Evolutionary conservation across 176 grass and related monocot genomes (phyloP), one percentile per base, ranked within the genome.

Genomic region (Paspalum vaginatum): DNA sequence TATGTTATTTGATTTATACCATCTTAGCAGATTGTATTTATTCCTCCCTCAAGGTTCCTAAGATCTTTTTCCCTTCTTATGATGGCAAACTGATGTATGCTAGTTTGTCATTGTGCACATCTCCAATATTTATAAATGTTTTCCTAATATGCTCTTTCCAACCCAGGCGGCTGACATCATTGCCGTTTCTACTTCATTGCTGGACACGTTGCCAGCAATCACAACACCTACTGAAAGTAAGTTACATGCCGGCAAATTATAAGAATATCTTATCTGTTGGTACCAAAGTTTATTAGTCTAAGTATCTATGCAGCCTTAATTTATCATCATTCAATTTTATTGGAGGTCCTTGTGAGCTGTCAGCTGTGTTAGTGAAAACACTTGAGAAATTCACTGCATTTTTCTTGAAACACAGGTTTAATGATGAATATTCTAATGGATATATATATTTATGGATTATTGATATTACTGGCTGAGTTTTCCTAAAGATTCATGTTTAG

Each of bases 91-190:
- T 61, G 44, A 60, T 70, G 39, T 37, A 17, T 67, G 25, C 45
- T 86, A 16, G 11, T 60, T 58, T 49, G 25, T 65, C 46, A 22
- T 67, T 78, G 21, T 88, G 12, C 51, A 84, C 45, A 84, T 26
- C 17, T 85, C 41, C 69, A 82, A 39, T 83, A 10, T 11, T 68
- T 70, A 48, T 76, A 68, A 82, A 5, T 70, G 22, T 39, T 83
- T 87, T 65, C 11, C 62, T 27, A 84, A 38, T 64, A 50, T 62
- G 18, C 85, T 61, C 9, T 73, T 77, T 69, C 7, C 72, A 62
- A 83, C 77, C 42, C 85, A 99, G 96, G 96, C 86, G 8, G 80
- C 94, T 56, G 90, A 93, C 79, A 92, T 95, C 65, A 66, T 99
- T 69, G 74, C 90, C 75, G 81, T 95, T 87, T 84, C 81, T 61